Conservation (phyloP, 2,329 filamentous ascomycete species). For the Aureobasidium vineae region DNA sequence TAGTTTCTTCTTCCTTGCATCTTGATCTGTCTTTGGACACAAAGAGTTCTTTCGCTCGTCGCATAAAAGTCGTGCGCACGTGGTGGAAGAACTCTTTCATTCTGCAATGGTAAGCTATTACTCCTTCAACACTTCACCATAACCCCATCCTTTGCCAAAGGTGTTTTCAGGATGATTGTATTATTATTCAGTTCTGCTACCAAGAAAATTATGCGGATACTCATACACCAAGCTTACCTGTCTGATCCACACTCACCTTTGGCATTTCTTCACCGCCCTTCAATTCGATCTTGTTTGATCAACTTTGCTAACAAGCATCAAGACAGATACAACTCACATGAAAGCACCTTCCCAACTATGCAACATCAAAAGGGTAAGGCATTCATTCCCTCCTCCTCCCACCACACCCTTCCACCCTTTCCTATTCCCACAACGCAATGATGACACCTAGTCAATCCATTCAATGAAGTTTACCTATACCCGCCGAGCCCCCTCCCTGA, state of each 20-base stretch:
- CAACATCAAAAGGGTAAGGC: conserved; percentile 28
- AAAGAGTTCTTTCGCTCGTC: neutral
- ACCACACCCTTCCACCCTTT: neutral
- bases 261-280: neutral
- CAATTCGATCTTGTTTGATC: neutral
- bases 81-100: neutral
- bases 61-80: neutral
- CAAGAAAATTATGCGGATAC: conserved; percentile 40
- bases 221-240: conserved; percentile 40
- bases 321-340: neutral
- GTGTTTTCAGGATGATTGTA: conserved; percentile 41
- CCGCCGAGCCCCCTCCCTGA: conserved; percentile 40
- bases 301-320: conserved; percentile 19
- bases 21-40: neutral
- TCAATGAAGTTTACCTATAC: conserved; percentile 40
- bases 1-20: conserved; percentile 6
- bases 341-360: neutral
- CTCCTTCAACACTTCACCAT: neutral
- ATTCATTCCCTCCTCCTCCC: neutral
- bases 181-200: conserved; percentile 44
- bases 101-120: conserved; percentile 29
- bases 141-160: neutral
- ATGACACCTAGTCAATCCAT: conserved; percentile 45
- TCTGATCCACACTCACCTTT: conserved; percentile 35
- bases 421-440: conserved; percentile 31